A percentile compares a stretch with the other conserved stretches of the same genome.
These are phyloP conservation scores for Paecilomyces formosus DNA, from an alignment of 2,329 filamentous ascomycete species.

Conservation along the genomic window DNA sequence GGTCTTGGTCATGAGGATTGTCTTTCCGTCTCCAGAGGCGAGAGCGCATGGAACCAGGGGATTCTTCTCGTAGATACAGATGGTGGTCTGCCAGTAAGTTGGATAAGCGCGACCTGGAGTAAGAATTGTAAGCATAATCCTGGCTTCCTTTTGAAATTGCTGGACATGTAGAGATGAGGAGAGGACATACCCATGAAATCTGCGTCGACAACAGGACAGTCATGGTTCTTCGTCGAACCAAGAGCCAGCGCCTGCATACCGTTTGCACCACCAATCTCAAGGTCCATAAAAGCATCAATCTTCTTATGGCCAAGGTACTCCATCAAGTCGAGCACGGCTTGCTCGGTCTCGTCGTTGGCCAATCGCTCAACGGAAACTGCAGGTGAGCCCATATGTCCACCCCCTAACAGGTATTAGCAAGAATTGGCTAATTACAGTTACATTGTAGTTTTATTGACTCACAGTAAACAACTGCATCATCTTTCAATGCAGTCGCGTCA, in stretches of 20 bases:
- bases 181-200: constrained; percentile 32
- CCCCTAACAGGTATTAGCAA: constrained; percentile 5
- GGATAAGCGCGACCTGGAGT: constrained; percentile 34
- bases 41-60: constrained; percentile 36
- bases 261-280: constrained; percentile 63
- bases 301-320: constrained; percentile 38
- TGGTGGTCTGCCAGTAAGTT: constrained; percentile 38
- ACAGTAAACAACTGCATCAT: constrained; percentile 28
- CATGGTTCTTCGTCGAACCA: constrained; percentile 47
- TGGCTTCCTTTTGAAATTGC: neutral
- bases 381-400: constrained; percentile 52
- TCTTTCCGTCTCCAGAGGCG: constrained; percentile 36
- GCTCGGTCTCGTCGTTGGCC: constrained; percentile 45
- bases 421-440: neutral
- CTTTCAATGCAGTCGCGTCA: constrained; percentile 35
- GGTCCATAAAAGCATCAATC: constrained; percentile 52
- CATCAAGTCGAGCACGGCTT: constrained; percentile 44
- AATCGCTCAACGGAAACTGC: constrained; percentile 56
- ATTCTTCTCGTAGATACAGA: constrained; percentile 32
- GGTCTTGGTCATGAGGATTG: constrained; percentile 36
- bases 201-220: constrained; percentile 38
- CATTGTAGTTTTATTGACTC: neutral
- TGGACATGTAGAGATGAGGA: constrained; percentile 1
- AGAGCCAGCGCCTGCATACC: constrained; percentile 53
- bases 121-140: constrained; percentile 1